Percentiles rank a stretch among this genome's conserved stretches.
phyloP scores from a whole-genome alignment of 306 rosid genomes.

The Astragalus membranaceus region DNA sequence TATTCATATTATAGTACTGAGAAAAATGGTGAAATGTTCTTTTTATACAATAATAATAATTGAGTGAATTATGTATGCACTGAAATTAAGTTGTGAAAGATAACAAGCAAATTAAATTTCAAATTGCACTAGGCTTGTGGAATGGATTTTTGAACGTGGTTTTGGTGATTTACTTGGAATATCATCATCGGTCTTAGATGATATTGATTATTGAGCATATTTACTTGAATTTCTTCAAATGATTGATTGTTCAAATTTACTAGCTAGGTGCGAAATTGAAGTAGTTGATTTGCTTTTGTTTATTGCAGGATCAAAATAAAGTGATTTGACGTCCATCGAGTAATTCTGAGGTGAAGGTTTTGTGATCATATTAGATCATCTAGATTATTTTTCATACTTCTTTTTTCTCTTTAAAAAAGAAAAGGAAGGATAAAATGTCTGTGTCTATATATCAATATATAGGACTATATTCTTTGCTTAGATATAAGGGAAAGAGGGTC shows the following conservation, averaged over 20 bases:
- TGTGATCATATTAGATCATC: conserved; percentile 14
- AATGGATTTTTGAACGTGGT: too few species aligned
- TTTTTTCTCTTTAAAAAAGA: conserved; percentile 7
- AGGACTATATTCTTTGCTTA: conserved; percentile 29
- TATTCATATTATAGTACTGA: too few species aligned
- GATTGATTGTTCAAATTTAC: background rate
- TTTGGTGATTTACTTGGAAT: background rate
- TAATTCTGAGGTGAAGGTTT: conserved; percentile 20
- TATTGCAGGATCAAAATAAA: conserved; percentile 52
- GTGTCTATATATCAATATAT: background rate
- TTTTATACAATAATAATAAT: too few species aligned
- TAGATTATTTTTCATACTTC: conserved; percentile 8
- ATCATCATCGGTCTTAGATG: background rate
- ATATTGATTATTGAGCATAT: background rate
- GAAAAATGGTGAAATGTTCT: too few species aligned
- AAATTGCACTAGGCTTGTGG: too few species aligned
- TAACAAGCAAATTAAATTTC: too few species aligned
- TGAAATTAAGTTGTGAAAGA: too few species aligned
- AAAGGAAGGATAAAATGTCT: conserved; percentile 14
- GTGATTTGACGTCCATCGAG: conserved; percentile 15
- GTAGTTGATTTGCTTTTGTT: conserved; percentile 15
- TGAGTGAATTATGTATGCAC: too few species aligned
- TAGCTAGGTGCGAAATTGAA: background rate
- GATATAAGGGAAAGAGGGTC: background rate
- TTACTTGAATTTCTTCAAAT: background rate